These are phyloP conservation scores for Ilyonectria sp. DNA, from an alignment of 2,329 filamentous ascomycete genomes.

Conservation along the genomic window DNA sequence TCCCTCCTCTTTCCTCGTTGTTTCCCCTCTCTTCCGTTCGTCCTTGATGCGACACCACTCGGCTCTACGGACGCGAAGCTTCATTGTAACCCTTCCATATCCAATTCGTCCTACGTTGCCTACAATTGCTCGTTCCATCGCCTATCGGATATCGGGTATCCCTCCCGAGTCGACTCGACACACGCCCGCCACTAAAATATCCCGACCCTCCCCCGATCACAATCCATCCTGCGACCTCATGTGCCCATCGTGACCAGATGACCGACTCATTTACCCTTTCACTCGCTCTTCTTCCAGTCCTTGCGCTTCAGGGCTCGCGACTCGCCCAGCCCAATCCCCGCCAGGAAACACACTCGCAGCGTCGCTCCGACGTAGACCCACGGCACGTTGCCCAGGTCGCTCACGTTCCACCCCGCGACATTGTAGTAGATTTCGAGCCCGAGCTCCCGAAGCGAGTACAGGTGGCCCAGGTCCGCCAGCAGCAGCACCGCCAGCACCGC, in stretches of 20 bases:
- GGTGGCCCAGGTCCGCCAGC: slow-evolving; percentile 82
- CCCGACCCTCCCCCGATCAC: not conserved
- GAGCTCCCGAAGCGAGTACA: slow-evolving; percentile 75
- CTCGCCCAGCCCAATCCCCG: slow-evolving; percentile 66
- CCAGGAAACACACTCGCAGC: slow-evolving; percentile 72
- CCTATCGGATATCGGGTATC: slow-evolving; percentile 37
- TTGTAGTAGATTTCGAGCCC: slow-evolving; percentile 77
- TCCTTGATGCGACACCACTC: slow-evolving; percentile 10
- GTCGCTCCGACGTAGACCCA: slow-evolving; percentile 79
- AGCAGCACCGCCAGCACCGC: slow-evolving; percentile 77
- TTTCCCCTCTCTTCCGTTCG: slow-evolving; percentile 11
- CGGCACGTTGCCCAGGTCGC: slow-evolving; percentile 77
- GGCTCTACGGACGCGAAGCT: slow-evolving; percentile 15
- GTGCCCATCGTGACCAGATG: slow-evolving; percentile 10
- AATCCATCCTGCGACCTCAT: not conserved
- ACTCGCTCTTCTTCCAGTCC: slow-evolving; percentile 38
- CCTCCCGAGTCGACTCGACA: slow-evolving; percentile 16
- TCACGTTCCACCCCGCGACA: slow-evolving; percentile 74
- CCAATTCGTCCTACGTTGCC: slow-evolving; percentile 6
- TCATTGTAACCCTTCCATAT: slow-evolving; percentile 23
- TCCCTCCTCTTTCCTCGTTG: not conserved
- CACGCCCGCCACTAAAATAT: slow-evolving; percentile 19
- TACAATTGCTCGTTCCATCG: slow-evolving; percentile 30
- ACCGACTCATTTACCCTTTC: slow-evolving; percentile 5
- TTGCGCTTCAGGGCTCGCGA: slow-evolving; percentile 46